These are phyloP conservation scores for Rutstroemia sp. DNA, from an alignment of 2,329 filamentous ascomycete genomes.

Conservation along the genomic window DNA sequence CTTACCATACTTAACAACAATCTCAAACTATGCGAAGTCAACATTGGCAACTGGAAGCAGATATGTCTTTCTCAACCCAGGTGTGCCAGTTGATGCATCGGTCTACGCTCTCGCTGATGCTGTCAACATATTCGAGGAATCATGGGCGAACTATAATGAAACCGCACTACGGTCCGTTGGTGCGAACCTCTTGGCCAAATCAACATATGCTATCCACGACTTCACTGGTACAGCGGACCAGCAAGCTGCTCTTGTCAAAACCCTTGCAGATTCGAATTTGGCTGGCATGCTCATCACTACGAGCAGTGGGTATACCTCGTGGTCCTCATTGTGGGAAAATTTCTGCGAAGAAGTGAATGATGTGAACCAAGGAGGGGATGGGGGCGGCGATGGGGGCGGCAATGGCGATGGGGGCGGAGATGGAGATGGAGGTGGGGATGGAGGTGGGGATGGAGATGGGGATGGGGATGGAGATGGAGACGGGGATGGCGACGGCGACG, in stretches of 20 bases:
- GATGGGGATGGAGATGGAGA: neutral
- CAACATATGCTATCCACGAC: slow-evolving; percentile 18
- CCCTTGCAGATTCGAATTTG: slow-evolving; percentile 15
- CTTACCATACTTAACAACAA: slow-evolving; percentile 15
- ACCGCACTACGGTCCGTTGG: slow-evolving; percentile 7
- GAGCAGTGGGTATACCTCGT: slow-evolving; percentile 14
- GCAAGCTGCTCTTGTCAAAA: slow-evolving; percentile 14
- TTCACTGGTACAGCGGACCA: slow-evolving; percentile 9
- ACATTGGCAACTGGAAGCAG: slow-evolving; percentile 13
- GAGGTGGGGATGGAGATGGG: neutral
- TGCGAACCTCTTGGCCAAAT: slow-evolving; percentile 11
- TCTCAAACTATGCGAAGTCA: slow-evolving; percentile 15
- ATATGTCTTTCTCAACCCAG: slow-evolving; percentile 18
- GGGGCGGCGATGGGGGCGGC: neutral
- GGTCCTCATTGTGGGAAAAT: slow-evolving; percentile 14
- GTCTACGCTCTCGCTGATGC: slow-evolving; percentile 20
- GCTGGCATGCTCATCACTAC: slow-evolving; percentile 17
- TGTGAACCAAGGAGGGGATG: slow-evolving; percentile 1
- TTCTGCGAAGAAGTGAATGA: slow-evolving; percentile 10
- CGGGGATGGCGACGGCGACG: neutral
- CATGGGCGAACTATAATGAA: slow-evolving; percentile 13
- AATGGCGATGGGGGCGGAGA: neutral
- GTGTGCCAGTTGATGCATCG: slow-evolving; percentile 14
- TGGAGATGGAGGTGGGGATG: neutral
- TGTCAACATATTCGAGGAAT: slow-evolving; percentile 18